phyloP scores from a whole-genome alignment of 2,329 filamentous ascomycete genomes.

The Ceratocystis papillata region DNA sequence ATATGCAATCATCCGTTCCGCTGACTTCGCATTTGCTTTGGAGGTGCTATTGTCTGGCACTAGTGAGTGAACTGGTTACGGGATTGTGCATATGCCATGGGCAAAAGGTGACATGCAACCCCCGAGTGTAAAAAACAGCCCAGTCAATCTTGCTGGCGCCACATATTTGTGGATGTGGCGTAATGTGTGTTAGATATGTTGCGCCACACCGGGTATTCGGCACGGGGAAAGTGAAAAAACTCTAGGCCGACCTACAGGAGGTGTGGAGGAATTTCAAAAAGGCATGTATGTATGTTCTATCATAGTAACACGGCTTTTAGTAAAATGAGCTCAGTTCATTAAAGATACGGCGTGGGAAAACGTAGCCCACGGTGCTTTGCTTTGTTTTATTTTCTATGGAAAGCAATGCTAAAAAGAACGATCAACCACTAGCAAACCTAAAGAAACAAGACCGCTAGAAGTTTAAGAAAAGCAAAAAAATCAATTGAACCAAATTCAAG shows the following conservation, averaged over 20 bases:
- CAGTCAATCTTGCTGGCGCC: not conserved
- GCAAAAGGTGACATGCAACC: not conserved
- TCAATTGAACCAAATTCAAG: not conserved
- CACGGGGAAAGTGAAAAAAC: not conserved
- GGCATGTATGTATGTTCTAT: not conserved
- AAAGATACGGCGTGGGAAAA: not conserved
- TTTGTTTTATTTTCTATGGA: constrained; percentile 9
- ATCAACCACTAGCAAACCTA: not conserved
- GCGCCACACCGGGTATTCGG: constrained; percentile 1
- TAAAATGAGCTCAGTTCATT: not conserved
- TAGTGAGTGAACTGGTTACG: not conserved
- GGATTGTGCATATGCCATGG: not conserved
- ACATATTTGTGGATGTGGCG: not conserved
- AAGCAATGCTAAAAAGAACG: constrained; percentile 3
- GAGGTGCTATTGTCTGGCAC: not conserved
- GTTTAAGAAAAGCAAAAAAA: not conserved
- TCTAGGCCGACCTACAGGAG: no score
- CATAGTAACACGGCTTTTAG: not conserved
- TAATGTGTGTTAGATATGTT: not conserved
- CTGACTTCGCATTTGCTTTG: not conserved
- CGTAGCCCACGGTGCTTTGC: not conserved
- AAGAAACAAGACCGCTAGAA: not conserved
- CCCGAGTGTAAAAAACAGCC: not conserved
- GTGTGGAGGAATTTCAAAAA: not conserved
- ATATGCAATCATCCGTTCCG: not conserved